Evolutionary conservation across 257 asterid species (phyloP), one percentile per base, ranked within the genome.

Genomic region (Parsonsia alboflavescens): DNA sequence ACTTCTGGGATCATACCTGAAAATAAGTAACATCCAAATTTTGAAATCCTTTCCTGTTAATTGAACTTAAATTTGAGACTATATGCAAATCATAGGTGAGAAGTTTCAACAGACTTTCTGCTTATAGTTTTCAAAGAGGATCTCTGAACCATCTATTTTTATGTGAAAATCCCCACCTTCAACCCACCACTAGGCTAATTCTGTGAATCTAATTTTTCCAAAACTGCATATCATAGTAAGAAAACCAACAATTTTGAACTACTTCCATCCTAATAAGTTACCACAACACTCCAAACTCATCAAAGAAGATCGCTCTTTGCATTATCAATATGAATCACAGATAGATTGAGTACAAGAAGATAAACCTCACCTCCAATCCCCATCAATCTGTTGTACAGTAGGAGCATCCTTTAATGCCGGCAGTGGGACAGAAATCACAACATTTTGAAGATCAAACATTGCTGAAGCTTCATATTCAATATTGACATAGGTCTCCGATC

Each of bases 361-460:
- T 7, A 19, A 72, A n/a, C 21, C 63, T 83, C 71, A 93, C 98
- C 96, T 87, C 93, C 92, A 91, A 74, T 93, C 98, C 75, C 98
- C 98, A 78, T 93, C 97, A 56, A 91, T 84, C 85, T 91, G 97
- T 69, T 83, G 88, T 50, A 93, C 93, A 76, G 53, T 87, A 58
- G 98, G 98, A 74, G 89, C 86, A 74, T 91, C 98, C 73, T 94
- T 87, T 77, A 93, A 91, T 82, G 97, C 93, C 15, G 98, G 98
- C 75, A 93, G 96, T 78, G 98, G 97, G 79, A 93, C 92, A 75
- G 97, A 87, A 78, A 93, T 88, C 79, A 93, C 87, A 81, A 93
- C 97, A 75, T 89, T 93, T 73, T 93, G 97, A 56, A 93, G 89
- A 82, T 86, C 89, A 84, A 91, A 91, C 83, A 76, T 80, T 70